Conservation (phyloP, 2,329 filamentous ascomycete species). For the Geosmithia flava region DNA sequence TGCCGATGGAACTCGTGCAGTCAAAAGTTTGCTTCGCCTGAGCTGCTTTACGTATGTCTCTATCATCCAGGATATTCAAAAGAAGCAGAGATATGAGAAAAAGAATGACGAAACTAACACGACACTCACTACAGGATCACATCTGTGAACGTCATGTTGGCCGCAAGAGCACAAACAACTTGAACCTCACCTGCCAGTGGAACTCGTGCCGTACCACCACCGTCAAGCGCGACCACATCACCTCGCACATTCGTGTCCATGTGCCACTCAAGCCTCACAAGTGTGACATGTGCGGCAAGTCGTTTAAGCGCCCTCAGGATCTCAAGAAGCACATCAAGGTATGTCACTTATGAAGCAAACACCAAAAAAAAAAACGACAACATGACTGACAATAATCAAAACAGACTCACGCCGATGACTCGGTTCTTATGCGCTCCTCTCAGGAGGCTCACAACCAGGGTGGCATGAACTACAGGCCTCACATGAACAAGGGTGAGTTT, state of each 20-base stretch:
- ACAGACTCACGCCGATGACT: conserved; percentile 87
- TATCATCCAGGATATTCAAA: neutral
- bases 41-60: conserved; percentile 45
- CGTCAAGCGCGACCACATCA: conserved; percentile 98
- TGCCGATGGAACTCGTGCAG: conserved; percentile 49
- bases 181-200: conserved; percentile 96
- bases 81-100: neutral
- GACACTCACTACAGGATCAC: conserved; percentile 70
- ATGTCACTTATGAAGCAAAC: too few relatives aligned
- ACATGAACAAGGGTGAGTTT: conserved; percentile 38
- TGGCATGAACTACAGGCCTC: conserved; percentile 42
- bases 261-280: conserved; percentile 99
- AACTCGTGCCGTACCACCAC: conserved; percentile 91
- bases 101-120: neutral
- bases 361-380: neutral
- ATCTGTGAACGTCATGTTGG: conserved; percentile 97
- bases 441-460: conserved; percentile 41
- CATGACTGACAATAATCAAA: conserved; percentile 8
- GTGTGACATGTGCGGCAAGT: conserved; percentile 97
- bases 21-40: conserved; percentile 44
- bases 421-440: conserved; percentile 49
- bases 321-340: conserved; percentile 98
- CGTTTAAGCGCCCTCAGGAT: conserved; percentile 97
- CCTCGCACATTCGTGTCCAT: conserved; percentile 95
- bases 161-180: conserved; percentile 97